These are phyloP conservation scores for Cladosporium sp. DNA, from an alignment of 2,329 filamentous ascomycete genomes.

Conservation along the genomic window DNA sequence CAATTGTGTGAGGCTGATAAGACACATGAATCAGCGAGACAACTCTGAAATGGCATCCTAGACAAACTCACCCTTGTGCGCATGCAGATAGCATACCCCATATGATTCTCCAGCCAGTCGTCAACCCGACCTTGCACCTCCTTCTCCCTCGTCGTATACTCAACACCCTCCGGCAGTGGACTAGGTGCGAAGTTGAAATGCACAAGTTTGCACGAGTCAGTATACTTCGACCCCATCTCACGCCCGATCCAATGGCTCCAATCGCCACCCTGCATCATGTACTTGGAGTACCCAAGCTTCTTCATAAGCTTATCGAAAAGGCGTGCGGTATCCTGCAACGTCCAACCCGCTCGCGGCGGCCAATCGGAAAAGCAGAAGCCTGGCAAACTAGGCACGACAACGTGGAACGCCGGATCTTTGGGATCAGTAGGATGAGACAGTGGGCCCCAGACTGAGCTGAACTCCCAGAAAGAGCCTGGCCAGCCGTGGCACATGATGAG, in stretches of 20 bases:
- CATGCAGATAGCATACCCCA: constrained; percentile 48
- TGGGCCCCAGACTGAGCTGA: constrained; percentile 43
- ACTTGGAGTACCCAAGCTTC: constrained; percentile 44
- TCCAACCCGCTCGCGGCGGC: constrained; percentile 39
- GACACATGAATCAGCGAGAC: not conserved
- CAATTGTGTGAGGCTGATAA: constrained; percentile 44
- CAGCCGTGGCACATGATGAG: constrained; percentile 49
- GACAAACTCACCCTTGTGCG: constrained; percentile 36
- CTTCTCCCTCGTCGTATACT: constrained; percentile 40
- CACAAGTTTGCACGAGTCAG: constrained; percentile 42
- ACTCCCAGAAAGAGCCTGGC: constrained; percentile 51
- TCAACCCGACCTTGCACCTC: constrained; percentile 37
- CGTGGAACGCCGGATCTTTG: constrained; percentile 51
- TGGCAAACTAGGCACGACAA: constrained; percentile 61
- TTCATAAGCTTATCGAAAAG: constrained; percentile 45
- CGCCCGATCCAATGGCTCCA: constrained; percentile 47
- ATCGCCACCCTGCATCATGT: constrained; percentile 45
- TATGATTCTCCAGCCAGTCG: constrained; percentile 44
- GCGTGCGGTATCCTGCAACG: constrained; percentile 41
- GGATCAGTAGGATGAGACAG: constrained; percentile 37
- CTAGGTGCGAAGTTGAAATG: constrained; percentile 48
- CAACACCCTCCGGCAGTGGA: constrained; percentile 37
- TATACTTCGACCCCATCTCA: constrained; percentile 42
- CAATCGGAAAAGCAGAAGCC: constrained; percentile 53
- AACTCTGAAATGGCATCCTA: not conserved